Conservation (phyloP, 306 rosid species). For the Abrus precatorius region DNA sequence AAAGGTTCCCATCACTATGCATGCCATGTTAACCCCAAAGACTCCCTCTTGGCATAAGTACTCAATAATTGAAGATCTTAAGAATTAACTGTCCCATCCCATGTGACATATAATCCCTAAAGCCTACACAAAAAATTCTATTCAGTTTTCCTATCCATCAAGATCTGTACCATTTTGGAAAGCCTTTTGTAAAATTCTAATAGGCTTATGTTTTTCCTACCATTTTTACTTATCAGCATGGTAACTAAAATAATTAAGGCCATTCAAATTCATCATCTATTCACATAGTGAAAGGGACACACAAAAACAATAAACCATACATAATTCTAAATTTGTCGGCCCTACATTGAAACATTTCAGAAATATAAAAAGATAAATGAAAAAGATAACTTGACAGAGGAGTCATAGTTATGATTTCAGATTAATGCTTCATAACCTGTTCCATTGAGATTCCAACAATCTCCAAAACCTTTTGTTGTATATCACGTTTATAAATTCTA, state of each 20-base stretch:
- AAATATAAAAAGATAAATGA: conserved; percentile 25
- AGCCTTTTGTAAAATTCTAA: neutral
- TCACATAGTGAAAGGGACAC: neutral
- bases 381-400: no score
- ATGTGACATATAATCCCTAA: neutral
- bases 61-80: neutral
- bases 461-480: conserved; percentile 90
- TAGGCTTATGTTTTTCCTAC: neutral
- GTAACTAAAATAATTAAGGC: neutral
- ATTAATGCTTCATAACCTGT: conserved; percentile 66
- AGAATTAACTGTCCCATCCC: neutral
- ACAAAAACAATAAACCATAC: neutral
- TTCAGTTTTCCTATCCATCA: neutral
- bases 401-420: neutral
- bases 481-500: conserved; percentile 89
- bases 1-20: neutral
- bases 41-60: neutral
- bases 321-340: neutral
- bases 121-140: neutral
- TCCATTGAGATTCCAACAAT: conserved; percentile 87
- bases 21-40: conserved; percentile 4
- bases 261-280: neutral
- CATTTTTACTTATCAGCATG: conserved; percentile 11
- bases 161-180: neutral
- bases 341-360: conserved; percentile 23